Conservation (phyloP, 2,329 filamentous ascomycete genomes). For the Ophiocordyceps robertsii region DNA sequence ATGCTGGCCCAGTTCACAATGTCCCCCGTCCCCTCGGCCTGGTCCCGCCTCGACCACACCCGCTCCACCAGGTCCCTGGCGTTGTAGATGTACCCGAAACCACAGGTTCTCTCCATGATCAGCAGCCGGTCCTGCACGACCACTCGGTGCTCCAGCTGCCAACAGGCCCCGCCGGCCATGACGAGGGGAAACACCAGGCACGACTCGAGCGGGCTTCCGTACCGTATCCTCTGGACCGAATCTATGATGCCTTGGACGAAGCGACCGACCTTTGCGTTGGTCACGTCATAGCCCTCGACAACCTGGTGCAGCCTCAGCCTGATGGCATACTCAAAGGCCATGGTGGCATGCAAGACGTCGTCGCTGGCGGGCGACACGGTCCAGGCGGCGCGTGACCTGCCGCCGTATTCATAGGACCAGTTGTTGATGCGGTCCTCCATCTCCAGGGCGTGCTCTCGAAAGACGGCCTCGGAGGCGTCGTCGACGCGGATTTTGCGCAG, state of each 20-base stretch:
- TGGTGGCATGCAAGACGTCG: conserved; percentile 20
- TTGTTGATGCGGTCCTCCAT: conserved; percentile 22
- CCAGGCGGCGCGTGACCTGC: conserved; percentile 11
- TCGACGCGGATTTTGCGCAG: conserved; percentile 18
- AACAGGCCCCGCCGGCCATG: conserved; percentile 25
- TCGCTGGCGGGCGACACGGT: conserved; percentile 9
- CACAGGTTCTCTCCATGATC: conserved; percentile 29
- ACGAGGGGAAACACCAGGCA: conserved; percentile 27
- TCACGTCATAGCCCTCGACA: conserved; percentile 24
- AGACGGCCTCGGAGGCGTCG: conserved; percentile 14
- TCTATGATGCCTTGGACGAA: conserved; percentile 21
- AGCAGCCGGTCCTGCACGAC: conserved; percentile 24
- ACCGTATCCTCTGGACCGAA: conserved; percentile 23
- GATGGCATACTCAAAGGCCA: conserved; percentile 26
- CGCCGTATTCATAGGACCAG: conserved; percentile 20
- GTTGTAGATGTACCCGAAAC: conserved; percentile 27
- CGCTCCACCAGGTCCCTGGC: conserved; percentile 23
- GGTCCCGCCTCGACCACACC: conserved; percentile 21
- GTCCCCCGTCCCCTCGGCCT: conserved; percentile 11
- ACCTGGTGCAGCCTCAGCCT: conserved; percentile 27
- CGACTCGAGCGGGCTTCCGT: conserved; percentile 25
- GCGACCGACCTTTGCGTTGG: conserved; percentile 17
- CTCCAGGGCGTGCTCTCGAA: conserved; percentile 13
- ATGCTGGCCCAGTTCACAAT: conserved; percentile 21
- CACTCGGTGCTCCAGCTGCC: conserved; percentile 20